Evolutionary conservation across 2,329 filamentous ascomycete species (phyloP), one percentile per base, ranked within the genome.

Genomic region (Aspergillus sp.): DNA sequence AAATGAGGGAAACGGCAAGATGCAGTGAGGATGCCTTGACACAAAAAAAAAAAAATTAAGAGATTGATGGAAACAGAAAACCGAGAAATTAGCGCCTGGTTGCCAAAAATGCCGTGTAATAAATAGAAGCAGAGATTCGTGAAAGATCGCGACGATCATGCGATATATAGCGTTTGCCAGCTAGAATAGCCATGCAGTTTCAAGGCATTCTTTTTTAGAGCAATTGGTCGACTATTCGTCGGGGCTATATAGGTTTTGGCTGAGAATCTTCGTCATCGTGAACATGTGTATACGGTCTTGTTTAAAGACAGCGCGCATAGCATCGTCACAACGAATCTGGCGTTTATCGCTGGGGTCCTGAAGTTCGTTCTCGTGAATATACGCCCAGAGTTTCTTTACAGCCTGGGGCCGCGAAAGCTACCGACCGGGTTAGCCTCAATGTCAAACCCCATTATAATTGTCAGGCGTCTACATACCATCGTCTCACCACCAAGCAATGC

Each of bases 231-330:
- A 45, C 62, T 73, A 86, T 73, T 95, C 91, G 53, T 93, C 91
- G 48, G 90, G 83, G 2, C 89, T 90, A 71, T 96, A 97, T 40
- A 98, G 81, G 70, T 98, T 93, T 72, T 89, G 88, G 62, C 90
- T 91, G 11, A 98, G 86, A 15, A 96, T 85, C 81, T 97, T 97
- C 81, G 96, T 98, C 93, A 99, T 98, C 66, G 91, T 93, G 76
- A 99, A 99, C 95, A 99, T 99, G 76, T 98, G 91, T 50, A 99
- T 90, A 69, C 85, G 90, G 68, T 92, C 86, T 69, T 90, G 85
- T 75, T 96, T 96, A 80, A 99, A 99, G 7, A 99, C 90, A 6
- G 90, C 89, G 60, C 90, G 87, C 89, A 99, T 89, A 66, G 86
- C 87, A 23, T 96, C 91, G 75, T 99, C 95, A 77, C 95, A 99